These are phyloP conservation scores for Triticum turgidum DNA, from an alignment of 176 grass and related monocot species.

Conservation along the genomic window DNA sequence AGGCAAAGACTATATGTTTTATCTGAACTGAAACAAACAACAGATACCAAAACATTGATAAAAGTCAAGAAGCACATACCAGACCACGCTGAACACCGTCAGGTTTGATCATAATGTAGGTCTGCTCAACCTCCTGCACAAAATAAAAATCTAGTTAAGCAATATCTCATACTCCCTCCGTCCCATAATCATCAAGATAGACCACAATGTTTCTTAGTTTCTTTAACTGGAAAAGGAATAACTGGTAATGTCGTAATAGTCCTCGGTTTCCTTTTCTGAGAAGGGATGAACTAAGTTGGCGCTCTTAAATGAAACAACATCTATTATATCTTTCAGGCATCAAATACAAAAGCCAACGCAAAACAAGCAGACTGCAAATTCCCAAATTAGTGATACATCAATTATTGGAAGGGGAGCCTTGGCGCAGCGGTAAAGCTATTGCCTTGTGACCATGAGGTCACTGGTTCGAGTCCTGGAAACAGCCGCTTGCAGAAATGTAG, in stretches of 20 bases:
- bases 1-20: background rate
- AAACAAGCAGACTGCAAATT: background rate
- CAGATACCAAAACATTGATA: background rate
- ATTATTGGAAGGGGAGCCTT: background rate
- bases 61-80: constrained; percentile 34
- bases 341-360: background rate
- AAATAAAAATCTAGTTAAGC: background rate
- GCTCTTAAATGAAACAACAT: background rate
- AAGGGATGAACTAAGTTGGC: background rate
- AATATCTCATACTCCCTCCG: background rate
- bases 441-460: no score
- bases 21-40: constrained; percentile 32
- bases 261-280: background rate
- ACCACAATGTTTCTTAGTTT: background rate
- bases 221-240: background rate
- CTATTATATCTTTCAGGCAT: background rate
- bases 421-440: no score
- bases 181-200: background rate
- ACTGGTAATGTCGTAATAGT: background rate
- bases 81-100: constrained; percentile 91
- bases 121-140: constrained; percentile 63
- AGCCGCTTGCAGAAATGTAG: no score
- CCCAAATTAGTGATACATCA: background rate
- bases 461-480: no score
- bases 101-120: constrained; percentile 98